phyloP scores from a whole-genome alignment of 768 basidiomycete genomes.

The Mycena alexandri region DNA sequence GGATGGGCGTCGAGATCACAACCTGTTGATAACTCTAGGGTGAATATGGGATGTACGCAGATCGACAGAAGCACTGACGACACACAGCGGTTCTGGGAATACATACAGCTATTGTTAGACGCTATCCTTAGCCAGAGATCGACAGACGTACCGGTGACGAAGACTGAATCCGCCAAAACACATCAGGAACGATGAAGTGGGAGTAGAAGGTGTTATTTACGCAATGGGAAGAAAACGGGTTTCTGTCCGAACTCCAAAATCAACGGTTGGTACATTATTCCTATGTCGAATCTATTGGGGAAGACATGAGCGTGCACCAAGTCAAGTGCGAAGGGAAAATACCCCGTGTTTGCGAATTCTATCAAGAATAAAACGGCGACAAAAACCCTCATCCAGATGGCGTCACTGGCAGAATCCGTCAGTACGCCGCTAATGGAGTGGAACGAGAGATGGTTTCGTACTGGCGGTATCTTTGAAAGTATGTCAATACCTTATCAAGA shows the following conservation, averaged over 20 bases:
- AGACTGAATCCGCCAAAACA: constrained; percentile 38
- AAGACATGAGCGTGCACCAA: too few species aligned
- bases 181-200: too few species aligned
- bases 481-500: constrained; percentile 42
- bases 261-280: constrained; percentile 61
- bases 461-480: constrained; percentile 57
- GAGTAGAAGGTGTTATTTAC: constrained; percentile 22
- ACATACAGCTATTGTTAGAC: constrained; percentile 10
- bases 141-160: constrained; percentile 40
- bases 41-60: background rate
- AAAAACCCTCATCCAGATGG: constrained; percentile 56
- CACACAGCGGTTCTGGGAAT: constrained; percentile 50
- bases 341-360: constrained; percentile 57
- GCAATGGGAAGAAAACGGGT: constrained; percentile 34
- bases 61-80: constrained; percentile 19
- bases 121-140: constrained; percentile 38
- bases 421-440: constrained; percentile 6
- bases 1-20: constrained; percentile 60
- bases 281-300: constrained; percentile 49
- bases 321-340: too few species aligned
- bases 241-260: constrained; percentile 55
- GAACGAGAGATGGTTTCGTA: constrained; percentile 31
- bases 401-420: constrained; percentile 49
- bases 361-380: constrained; percentile 53
- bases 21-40: constrained; percentile 44